Evolutionary conservation across 192 early-diverging fungal species (phyloP), one percentile per base, ranked within the genome.

Genomic region (Phycomyces blakesleeanus): DNA sequence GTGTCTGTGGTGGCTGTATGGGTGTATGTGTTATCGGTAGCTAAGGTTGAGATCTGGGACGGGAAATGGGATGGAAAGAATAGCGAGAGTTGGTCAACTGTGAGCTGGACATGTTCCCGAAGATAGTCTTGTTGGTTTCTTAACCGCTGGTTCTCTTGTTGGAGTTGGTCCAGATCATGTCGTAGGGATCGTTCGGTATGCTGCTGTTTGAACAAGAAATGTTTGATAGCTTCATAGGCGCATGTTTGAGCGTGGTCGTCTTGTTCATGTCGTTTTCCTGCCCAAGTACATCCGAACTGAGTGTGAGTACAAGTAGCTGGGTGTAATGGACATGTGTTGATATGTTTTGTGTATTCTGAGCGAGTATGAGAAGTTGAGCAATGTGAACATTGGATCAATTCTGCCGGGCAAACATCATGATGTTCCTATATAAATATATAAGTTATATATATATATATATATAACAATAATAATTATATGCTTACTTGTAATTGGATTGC

Each of bases 241-340:
- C 88, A 90, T n/a, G 64, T 49, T 5, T 63, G 57, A 5, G 73
- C 58, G 63, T 90, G 88, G 12, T 62, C 63, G 0, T 27, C 38
- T 15, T 80, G 25, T 12, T 69, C 57, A 29, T 61, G 57, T 5
- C 81, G 68, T 34, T 65, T 68, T 26, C 85, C 88, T 16, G 59
- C 64, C 88, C 88, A 90, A 5, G 68, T 54, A 50, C 88, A 90
- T 0, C 88, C 87, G 53, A 78, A 83, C 53, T 76, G 68, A 5
- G 73, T 61, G 12, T 78, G 58, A 3, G 51, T 29, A 62, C 85
- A 87, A 5, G 59, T 55, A 0, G 77, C 73, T 38, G 68, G 64
- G 15, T 67, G 67, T 27, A 69, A 55, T 16, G 81, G 78, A 55
- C 82, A 84, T 14, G 72, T 62, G 22, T 58, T 60, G 14, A 84